phyloP scores from a whole-genome alignment of 169 alveolate genomes.

The Toxoplasma gondii region DNA sequence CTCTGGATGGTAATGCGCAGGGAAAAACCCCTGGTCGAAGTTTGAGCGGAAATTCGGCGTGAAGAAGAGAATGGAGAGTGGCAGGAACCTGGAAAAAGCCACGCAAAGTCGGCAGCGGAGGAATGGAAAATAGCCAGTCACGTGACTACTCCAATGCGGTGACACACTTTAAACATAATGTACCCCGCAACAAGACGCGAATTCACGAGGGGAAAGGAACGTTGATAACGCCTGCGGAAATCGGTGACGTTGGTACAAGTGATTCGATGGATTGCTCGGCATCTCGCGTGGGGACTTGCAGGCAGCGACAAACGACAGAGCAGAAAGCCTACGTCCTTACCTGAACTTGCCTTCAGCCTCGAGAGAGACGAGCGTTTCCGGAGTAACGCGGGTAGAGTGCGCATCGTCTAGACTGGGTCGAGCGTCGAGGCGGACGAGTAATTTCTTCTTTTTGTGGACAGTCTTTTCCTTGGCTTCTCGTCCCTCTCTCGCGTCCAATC shows the following conservation, averaged over 20 bases:
- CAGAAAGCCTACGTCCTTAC: neutral
- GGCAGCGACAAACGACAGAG: too few species aligned
- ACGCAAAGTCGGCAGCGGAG: neutral
- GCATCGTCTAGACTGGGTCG: slow-evolving; percentile 17
- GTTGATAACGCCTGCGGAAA: too few species aligned
- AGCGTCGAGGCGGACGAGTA: neutral
- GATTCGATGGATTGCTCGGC: too few species aligned
- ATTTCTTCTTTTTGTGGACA: neutral
- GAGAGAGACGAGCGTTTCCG: neutral
- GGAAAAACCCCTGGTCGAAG: slow-evolving; percentile 1
- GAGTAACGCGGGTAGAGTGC: neutral
- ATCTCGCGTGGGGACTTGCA: too few species aligned
- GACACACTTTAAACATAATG: too few species aligned
- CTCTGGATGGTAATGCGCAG: neutral
- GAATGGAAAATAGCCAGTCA: too few species aligned
- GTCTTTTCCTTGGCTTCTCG: neutral
- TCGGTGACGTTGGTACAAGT: too few species aligned
- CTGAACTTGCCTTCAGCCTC: slow-evolving; percentile 24
- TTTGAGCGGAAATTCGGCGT: slow-evolving; percentile 9
- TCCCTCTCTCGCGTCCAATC: neutral
- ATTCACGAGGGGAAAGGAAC: too few species aligned
- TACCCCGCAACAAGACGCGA: too few species aligned
- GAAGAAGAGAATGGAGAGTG: slow-evolving; percentile 11
- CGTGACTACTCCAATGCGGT: too few species aligned
- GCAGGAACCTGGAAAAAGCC: neutral